Base-by-base conservation (phyloP, 306 rosid genomes). In the Sindora glabra region DNA sequence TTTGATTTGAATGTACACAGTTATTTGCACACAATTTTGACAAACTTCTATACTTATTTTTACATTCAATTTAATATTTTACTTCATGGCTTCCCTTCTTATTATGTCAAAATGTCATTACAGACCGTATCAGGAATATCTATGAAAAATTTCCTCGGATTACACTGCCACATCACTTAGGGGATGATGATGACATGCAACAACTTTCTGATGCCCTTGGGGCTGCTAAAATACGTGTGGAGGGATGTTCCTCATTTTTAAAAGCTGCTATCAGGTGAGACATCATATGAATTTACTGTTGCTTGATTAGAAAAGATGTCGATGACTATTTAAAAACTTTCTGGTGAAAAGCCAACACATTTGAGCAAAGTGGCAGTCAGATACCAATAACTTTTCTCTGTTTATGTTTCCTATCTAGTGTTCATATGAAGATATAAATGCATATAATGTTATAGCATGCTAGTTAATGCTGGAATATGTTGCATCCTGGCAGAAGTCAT, bases 251-350 rank as follows among this genome's bases (percentile, higher is more conserved):
- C 14, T 86, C 97, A 10, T 94, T 94, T 76, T 69, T 94, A 62
- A 94, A 84, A 75, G 94, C 95, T 74, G 97, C 99, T 60, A 68
- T 94, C 24, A 86, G 53, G 99, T 94, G 78, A 76, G 84, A 10
- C 47, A 47, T 62, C n/a, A n/a, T 59, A 13, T 23, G 1, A 38
- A 26, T 17, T 27, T 47, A 32, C 26, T 13, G 44, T 61, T 66
- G 30, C 47, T 32, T 25, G 27, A 18, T 25, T 17, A 22, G 5
- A 49, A 47, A 34, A 66, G 18, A 41, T 46, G 8, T 40, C 62
- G 21, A 21, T 11, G 19, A 48, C 42, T 33, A 30, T 30, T n/a
- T n/a, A n/a, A n/a, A n/a, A n/a, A n/a, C n/a, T n/a, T n/a, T n/a
- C n/a, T n/a, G n/a, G n/a, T n/a, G n/a, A n/a, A n/a, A n/a, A n/a